Evolutionary conservation across 1,284 basidiomycete genomes (phyloP).

Genomic region (Ganoderma multipileum): DNA sequence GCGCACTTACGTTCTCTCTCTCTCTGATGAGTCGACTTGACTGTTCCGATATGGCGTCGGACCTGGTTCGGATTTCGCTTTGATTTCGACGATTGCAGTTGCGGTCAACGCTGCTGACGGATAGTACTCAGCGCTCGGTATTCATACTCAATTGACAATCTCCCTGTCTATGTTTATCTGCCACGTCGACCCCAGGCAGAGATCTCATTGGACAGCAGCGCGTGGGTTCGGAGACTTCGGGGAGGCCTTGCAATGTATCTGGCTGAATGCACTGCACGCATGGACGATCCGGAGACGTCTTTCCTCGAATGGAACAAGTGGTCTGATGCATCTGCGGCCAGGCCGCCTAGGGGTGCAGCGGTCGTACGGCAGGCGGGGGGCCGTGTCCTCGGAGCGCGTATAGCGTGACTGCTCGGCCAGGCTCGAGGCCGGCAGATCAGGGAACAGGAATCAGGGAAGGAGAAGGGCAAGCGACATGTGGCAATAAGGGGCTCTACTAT

Average conservation of each 20-base stretch:
- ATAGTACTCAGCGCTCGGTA: neutral
- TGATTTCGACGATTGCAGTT: too few species aligned
- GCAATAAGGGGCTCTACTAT: conserved; percentile 30
- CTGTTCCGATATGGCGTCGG: conserved; percentile 1
- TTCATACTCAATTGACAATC: neutral
- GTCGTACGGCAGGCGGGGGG: conserved; percentile 11
- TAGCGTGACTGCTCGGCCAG: conserved; percentile 19
- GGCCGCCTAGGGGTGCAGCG: neutral
- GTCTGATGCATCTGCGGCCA: conserved; percentile 2
- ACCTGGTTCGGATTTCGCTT: neutral
- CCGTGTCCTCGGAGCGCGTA: conserved; percentile 9
- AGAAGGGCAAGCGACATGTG: conserved; percentile 27
- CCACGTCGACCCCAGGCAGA: conserved; percentile 22
- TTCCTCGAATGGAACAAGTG: conserved; percentile 11
- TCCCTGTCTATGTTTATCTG: conserved; percentile 22
- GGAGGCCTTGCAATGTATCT: neutral
- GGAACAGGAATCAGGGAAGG: conserved; percentile 22
- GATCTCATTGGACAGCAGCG: conserved; percentile 20
- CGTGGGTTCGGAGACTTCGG: conserved; percentile 18
- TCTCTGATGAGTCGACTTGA: conserved; percentile 10
- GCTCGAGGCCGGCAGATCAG: neutral
- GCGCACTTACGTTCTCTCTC: neutral
- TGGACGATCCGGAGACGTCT: conserved; percentile 23
- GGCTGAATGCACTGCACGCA: conserved; percentile 6
- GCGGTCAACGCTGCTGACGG: neutral